Evolutionary conservation across 192 early-diverging fungal species (phyloP), one percentile per base, ranked within the genome.

Genomic region (Nowakowskiella sp.): DNA sequence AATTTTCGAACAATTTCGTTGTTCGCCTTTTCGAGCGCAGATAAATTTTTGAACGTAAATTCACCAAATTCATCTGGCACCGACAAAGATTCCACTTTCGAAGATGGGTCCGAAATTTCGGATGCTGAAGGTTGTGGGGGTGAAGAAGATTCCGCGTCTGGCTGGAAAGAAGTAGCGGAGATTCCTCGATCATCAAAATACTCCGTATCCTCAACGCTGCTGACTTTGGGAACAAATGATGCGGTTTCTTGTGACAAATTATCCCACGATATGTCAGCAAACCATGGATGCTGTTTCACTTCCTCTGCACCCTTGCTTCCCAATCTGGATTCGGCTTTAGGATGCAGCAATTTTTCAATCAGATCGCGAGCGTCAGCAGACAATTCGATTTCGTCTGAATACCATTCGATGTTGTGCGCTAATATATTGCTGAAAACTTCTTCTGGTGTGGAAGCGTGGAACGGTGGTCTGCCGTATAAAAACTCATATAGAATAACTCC

Each of bases 161-260:
- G 7, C n/a, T n/a, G n/a, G n/a, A n/a, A n/a, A n/a, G n/a, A n/a
- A n/a, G n/a, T n/a, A n/a, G n/a, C n/a, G n/a, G n/a, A n/a, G n/a
- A 67, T 89, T 2, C 94, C 94, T 6, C 94, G 74, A 13, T 82
- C 61, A 64, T 96, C 93, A 82, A 98, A 98, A 58, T 96, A 96
- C 25, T 86, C 80, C 0, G 93, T 96, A 53, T 96, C 93, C 43
- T 90, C 90, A 0, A 72, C 65, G 50, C 76, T 68, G 16, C 77
- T 82, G 3, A 82, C 64, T 31, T 85, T 80, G 0, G 95, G 95
- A 24, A 84, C 75, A 70, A 98, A 98, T 1, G 78, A 73, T 1
- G 92, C 87, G n/a, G 71, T 67, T 39, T 74, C 65, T 0, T 62
- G 68, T 24, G 72, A 43, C 4, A 93, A 52, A 5, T 51, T 71